Conservation (phyloP, 2,329 filamentous ascomycete genomes). For the Pseudogymnoascus sp. region DNA sequence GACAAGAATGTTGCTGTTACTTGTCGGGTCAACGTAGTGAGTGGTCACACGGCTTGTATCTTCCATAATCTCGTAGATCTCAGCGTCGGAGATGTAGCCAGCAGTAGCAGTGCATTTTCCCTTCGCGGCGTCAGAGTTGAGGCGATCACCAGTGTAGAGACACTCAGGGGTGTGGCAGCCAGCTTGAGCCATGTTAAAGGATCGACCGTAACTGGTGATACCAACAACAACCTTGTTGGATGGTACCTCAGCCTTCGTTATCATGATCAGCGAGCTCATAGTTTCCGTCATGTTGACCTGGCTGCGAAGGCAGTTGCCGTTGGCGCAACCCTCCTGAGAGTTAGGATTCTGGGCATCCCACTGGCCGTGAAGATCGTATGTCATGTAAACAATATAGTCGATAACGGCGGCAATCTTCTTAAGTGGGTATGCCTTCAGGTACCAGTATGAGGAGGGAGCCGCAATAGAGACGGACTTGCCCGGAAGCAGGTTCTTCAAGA, state of each 20-base stretch:
- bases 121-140: slow-evolving; percentile 20
- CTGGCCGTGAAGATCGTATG: slow-evolving; percentile 33
- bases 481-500: background rate
- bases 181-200: slow-evolving; percentile 28
- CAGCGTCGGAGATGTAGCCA: slow-evolving; percentile 31
- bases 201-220: slow-evolving; percentile 30
- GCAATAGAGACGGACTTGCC: slow-evolving; percentile 24
- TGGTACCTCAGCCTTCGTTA: slow-evolving; percentile 31
- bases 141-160: background rate
- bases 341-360: slow-evolving; percentile 33
- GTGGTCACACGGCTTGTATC: background rate
- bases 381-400: slow-evolving; percentile 26
- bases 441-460: slow-evolving; percentile 29
- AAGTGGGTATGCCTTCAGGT: slow-evolving; percentile 25
- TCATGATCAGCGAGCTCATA: slow-evolving; percentile 29
- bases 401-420: slow-evolving; percentile 14
- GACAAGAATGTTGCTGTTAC: slow-evolving; percentile 19
- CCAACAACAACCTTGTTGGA: slow-evolving; percentile 29
- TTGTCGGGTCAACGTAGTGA: background rate
- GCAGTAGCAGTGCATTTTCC: slow-evolving; percentile 29
- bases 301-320: slow-evolving; percentile 28
- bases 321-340: slow-evolving; percentile 25
- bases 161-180: slow-evolving; percentile 20
- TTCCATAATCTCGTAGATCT: slow-evolving; percentile 27
- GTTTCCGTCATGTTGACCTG: slow-evolving; percentile 35